phyloP scores from a whole-genome alignment of 2,329 filamentous ascomycete species.

The Aspergillus neoniger region DNA sequence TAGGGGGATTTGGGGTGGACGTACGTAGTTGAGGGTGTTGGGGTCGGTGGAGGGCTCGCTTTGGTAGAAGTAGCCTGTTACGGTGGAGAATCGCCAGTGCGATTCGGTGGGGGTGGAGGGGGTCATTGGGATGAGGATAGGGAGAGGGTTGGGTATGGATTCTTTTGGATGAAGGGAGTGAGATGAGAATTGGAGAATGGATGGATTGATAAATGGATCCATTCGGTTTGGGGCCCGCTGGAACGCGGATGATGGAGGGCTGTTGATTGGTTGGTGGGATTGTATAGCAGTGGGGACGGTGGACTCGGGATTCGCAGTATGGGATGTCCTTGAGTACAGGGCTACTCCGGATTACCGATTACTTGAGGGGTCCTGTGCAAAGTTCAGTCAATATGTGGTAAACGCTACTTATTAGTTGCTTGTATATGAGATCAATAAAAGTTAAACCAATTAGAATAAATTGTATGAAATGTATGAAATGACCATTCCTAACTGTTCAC shows the following conservation, averaged over 20 bases:
- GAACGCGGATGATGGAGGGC: not conserved
- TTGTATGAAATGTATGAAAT: not conserved
- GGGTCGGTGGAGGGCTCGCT: constrained; percentile 52
- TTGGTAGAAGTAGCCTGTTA: constrained; percentile 54
- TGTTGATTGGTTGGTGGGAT: not conserved
- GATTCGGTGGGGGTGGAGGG: constrained; percentile 16
- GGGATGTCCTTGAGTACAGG: no score
- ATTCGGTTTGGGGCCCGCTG: not conserved
- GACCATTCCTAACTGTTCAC: not conserved
- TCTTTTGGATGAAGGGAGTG: not conserved
- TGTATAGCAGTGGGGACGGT: not conserved
- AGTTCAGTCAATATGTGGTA: no score
- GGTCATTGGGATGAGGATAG: constrained; percentile 18
- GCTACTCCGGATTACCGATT: no score
- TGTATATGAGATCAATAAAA: not conserved
- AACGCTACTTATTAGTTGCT: no score
- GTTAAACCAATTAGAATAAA: no score
- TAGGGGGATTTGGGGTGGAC: not conserved
- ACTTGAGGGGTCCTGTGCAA: no score
- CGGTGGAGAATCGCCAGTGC: constrained; percentile 41
- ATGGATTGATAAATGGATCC: not conserved
- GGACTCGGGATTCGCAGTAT: no score
- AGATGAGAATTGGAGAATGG: not conserved
- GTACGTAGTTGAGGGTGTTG: constrained; percentile 52
- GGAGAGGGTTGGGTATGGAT: not conserved